Percentiles rank a stretch among this genome's conserved stretches.
Conservation (phyloP, 1,284 basidiomycete species). For the Cutaneotrichosporon dermatis region DNA sequence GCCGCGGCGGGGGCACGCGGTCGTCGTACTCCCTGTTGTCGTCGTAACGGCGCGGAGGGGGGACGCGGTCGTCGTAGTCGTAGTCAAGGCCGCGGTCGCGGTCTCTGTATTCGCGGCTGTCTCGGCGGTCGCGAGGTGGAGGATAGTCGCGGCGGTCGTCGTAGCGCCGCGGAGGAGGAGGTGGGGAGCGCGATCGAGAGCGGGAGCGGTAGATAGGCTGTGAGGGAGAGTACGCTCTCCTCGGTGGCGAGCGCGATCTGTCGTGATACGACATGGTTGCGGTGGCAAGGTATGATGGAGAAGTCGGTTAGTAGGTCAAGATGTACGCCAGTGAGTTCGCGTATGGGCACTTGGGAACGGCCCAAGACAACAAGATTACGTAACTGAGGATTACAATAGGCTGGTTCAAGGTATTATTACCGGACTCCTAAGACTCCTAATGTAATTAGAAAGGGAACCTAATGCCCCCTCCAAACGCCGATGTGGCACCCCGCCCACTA, state of each 20-base stretch:
- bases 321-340: not conserved
- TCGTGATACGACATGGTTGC: not conserved
- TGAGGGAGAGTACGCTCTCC: slow-evolving; percentile 2
- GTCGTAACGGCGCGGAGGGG: slow-evolving; percentile 1
- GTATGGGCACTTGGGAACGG: too few relatives aligned
- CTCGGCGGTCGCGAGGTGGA: not conserved
- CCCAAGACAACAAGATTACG: too few relatives aligned
- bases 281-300: not conserved
- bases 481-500: not conserved
- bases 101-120: not conserved
- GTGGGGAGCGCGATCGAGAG: slow-evolving; percentile 2
- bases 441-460: too few relatives aligned
- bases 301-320: not conserved
- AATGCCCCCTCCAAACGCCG: not conserved
- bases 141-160: slow-evolving; percentile 9
- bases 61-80: not conserved
- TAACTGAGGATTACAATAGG: too few relatives aligned
- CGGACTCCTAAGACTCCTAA: too few relatives aligned
- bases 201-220: not conserved
- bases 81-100: not conserved
- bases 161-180: slow-evolving; percentile 16
- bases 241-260: slow-evolving; percentile 1
- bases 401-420: too few relatives aligned
- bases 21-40: not conserved
- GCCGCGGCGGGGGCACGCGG: slow-evolving; percentile 9